Evolutionary conservation across 495 filamentous ascomycete genomes (phyloP).

Genomic region (Choiromyces venosus): DNA sequence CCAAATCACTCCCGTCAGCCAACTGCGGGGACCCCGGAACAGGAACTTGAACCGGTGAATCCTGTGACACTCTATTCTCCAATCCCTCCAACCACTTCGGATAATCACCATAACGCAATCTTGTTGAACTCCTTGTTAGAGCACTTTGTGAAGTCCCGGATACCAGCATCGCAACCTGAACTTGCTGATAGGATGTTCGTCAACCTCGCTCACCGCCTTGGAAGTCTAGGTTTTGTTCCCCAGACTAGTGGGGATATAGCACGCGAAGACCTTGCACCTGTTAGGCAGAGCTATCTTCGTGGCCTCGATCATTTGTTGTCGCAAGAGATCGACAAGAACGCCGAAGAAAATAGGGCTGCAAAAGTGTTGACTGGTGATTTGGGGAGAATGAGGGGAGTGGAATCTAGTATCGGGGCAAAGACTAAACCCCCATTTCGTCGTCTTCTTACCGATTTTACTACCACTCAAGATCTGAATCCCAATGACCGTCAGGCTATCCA

Average conservation of each 20-base stretch:
- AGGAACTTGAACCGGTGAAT: conserved; percentile 14
- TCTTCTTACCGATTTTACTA: conserved; percentile 15
- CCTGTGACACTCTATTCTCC: conserved; percentile 24
- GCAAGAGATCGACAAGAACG: conserved; percentile 19
- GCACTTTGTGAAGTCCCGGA: conserved; percentile 12
- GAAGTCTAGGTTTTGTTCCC: conserved; percentile 24
- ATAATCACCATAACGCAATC: conserved; percentile 15
- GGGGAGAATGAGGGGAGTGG: conserved; percentile 5
- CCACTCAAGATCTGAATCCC: not conserved
- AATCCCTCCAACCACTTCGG: conserved; percentile 9
- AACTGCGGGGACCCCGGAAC: conserved; percentile 1
- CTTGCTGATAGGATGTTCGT: conserved; percentile 18
- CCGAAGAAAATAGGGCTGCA: conserved; percentile 9
- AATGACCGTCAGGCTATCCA: conserved; percentile 15
- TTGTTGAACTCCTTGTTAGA: conserved; percentile 27
- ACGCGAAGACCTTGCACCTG: conserved; percentile 21
- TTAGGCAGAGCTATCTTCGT: conserved; percentile 22
- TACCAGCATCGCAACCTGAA: conserved; percentile 11
- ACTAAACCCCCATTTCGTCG: conserved; percentile 17
- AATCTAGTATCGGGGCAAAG: not conserved
- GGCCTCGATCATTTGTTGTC: conserved; percentile 19
- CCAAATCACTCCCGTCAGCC: not conserved
- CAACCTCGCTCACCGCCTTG: conserved; percentile 17
- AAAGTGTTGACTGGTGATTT: conserved; percentile 2
- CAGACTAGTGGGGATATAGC: conserved; percentile 26